These are phyloP conservation scores for Brassica juncea DNA, from an alignment of 345 rosid genomes.

Conservation along the genomic window DNA sequence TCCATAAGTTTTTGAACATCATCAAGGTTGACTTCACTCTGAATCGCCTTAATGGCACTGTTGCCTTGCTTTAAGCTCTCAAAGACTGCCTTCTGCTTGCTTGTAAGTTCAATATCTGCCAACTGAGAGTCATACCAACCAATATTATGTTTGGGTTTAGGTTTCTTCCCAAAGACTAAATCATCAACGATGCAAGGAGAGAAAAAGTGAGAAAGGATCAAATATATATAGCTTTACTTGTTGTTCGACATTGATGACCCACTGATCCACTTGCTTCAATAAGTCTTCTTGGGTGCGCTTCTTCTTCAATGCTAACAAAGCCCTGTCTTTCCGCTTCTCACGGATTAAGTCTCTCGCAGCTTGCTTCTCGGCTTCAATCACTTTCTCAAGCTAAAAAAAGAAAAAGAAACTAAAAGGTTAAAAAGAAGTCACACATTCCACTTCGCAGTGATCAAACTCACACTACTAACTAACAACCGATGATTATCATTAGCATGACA, in stretches of 20 bases:
- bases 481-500: neutral
- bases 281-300: conserved; percentile 89
- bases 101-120: conserved; percentile 89
- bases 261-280: conserved; percentile 84
- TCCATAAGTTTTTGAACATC: conserved; percentile 97
- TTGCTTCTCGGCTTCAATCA: conserved; percentile 89
- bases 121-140: conserved; percentile 48
- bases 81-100: conserved; percentile 95
- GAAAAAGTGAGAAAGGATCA: no score
- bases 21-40: conserved; percentile 81
- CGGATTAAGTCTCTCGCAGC: conserved; percentile 83
- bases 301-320: conserved; percentile 91
- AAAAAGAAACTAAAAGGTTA: neutral
- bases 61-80: conserved; percentile 87
- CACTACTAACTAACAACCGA: neutral
- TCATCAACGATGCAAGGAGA: no score
- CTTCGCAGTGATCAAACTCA: neutral
- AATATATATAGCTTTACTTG: conserved; percentile 50
- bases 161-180: neutral
- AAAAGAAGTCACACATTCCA: conserved; percentile 1
- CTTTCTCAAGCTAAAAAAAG: conserved; percentile 68
- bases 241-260: conserved; percentile 96
- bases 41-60: conserved; percentile 81
- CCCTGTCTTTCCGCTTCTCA: conserved; percentile 86
- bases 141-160: neutral